These are phyloP conservation scores for Ganoderma resinaceum DNA, from an alignment of 1,284 basidiomycete genomes.

Conservation along the genomic window DNA sequence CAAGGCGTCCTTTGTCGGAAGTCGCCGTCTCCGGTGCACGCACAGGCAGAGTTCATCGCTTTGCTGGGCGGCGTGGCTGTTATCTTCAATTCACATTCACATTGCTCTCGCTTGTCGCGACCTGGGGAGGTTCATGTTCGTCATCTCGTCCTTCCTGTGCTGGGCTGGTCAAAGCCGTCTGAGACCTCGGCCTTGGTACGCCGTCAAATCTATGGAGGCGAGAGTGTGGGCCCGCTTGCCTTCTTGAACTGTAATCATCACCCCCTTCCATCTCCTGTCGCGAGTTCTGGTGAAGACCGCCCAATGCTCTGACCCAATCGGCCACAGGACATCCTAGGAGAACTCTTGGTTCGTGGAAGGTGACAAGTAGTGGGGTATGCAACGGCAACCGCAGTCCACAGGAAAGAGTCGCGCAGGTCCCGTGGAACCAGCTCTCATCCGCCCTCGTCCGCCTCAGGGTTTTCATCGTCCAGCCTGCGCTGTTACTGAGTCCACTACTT, in stretches of 20 bases:
- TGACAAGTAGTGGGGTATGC: neutral
- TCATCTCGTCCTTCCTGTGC: neutral
- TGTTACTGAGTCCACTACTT: neutral
- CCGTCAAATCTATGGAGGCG: neutral
- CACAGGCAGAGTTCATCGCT: slow-evolving; percentile 17
- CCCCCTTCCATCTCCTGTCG: neutral
- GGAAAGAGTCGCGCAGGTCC: neutral
- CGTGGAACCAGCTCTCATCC: neutral
- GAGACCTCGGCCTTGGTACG: neutral
- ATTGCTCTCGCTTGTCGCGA: neutral
- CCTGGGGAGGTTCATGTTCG: neutral
- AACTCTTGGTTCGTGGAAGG: neutral
- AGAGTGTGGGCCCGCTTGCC: neutral
- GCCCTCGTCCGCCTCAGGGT: neutral
- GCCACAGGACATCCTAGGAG: neutral
- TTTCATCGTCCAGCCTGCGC: neutral
- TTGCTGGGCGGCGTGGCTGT: slow-evolving; percentile 23
- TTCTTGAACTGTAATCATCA: slow-evolving; percentile 1
- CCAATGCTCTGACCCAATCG: neutral
- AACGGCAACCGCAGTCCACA: neutral
- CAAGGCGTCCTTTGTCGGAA: slow-evolving; percentile 22
- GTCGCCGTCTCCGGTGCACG: slow-evolving; percentile 24
- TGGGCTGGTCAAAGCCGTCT: neutral
- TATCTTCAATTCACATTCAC: neutral
- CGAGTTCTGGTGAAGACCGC: neutral